Conservation (phyloP, 2,329 filamentous ascomycete species). For the Alternaria consortialis region DNA sequence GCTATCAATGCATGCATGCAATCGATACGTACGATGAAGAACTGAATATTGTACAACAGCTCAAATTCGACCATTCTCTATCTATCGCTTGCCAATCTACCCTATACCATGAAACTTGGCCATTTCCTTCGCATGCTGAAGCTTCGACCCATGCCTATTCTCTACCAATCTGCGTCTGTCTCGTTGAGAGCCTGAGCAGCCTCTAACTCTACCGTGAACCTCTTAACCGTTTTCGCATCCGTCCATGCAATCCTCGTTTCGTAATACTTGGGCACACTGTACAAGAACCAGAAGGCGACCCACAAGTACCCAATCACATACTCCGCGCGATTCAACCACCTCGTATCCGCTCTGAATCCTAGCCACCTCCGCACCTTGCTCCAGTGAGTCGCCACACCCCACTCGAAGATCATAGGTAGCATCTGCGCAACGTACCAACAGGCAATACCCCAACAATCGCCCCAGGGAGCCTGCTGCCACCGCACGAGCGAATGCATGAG, state of each 20-base stretch:
- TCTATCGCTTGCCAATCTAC: too few relatives aligned
- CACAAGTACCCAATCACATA: conserved; percentile 25
- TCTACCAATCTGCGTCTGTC: not conserved
- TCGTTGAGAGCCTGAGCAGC: conserved; percentile 4
- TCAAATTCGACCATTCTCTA: not conserved
- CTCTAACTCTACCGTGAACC: not conserved
- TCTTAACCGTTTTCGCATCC: conserved; percentile 8
- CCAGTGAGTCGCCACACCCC: conserved; percentile 17
- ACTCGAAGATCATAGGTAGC: conserved; percentile 27
- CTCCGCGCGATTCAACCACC: conserved; percentile 10
- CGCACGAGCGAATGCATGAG: conserved; percentile 23
- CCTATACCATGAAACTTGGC: too few relatives aligned
- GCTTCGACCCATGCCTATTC: not conserved
- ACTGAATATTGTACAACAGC: not conserved
- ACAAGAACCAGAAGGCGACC: conserved; percentile 29
- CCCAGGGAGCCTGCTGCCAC: conserved; percentile 14
- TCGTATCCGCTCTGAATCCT: conserved; percentile 3
- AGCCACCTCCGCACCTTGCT: not conserved
- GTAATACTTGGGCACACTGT: conserved; percentile 26
- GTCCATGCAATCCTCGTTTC: conserved; percentile 24
- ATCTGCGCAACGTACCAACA: conserved; percentile 30
- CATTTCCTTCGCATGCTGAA: not conserved
- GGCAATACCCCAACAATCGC: conserved; percentile 24
- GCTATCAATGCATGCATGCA: not conserved
- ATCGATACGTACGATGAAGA: not conserved